Evolutionary conservation across 2,329 filamentous ascomycete species (phyloP).

Genomic region (Epichloe gansuensis): DNA sequence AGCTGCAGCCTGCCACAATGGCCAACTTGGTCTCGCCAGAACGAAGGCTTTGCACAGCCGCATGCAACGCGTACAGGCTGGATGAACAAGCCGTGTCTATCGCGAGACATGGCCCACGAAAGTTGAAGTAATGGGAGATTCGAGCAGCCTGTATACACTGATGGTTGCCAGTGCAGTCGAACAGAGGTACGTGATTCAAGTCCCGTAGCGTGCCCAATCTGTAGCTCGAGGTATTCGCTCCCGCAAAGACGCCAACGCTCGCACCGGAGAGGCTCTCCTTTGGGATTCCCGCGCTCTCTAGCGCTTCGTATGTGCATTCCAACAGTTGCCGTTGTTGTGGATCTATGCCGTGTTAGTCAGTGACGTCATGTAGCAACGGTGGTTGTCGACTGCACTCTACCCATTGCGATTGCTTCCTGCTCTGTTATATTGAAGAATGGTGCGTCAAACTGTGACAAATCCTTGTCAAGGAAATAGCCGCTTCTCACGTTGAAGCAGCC

Average conservation of each 20-base stretch:
- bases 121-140: conserved; percentile 42
- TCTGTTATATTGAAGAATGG: conserved; percentile 39
- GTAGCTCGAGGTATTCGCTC: conserved; percentile 20
- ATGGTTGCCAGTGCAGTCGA: conserved; percentile 37
- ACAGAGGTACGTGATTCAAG: conserved; percentile 35
- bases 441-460: conserved; percentile 37
- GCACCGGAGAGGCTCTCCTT: conserved; percentile 34
- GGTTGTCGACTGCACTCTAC: background rate
- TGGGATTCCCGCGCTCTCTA: conserved; percentile 39
- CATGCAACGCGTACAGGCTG: conserved; percentile 35
- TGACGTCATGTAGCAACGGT: too few relatives aligned
- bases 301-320: conserved; percentile 40
- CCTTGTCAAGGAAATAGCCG: conserved; percentile 32
- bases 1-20: conserved; percentile 34
- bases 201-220: conserved; percentile 31
- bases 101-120: conserved; percentile 40
- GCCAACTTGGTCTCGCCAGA: conserved; percentile 33
- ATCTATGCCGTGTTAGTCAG: conserved; percentile 17
- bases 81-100: conserved; percentile 42
- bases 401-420: conserved; percentile 37
- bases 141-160: conserved; percentile 42
- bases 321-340: conserved; percentile 40
- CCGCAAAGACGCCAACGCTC: conserved; percentile 38
- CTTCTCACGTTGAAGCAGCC: conserved; percentile 24
- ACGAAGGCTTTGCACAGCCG: conserved; percentile 36